phyloP scores from a whole-genome alignment of 352 stramenopile genomes.

The Blastocystis sp. region DNA sequence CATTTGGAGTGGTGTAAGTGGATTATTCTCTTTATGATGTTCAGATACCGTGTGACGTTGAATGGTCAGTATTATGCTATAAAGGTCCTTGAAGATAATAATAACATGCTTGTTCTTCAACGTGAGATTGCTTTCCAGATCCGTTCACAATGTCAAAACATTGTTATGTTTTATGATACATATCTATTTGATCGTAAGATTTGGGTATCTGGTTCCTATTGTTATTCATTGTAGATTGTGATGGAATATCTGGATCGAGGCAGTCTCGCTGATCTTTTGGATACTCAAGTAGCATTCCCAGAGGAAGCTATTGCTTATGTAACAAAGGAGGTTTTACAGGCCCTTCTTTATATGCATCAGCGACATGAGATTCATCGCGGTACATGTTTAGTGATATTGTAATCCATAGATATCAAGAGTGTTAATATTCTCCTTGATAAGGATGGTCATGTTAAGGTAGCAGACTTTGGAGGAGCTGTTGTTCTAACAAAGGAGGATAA shows the following conservation, averaged over 20 bases:
- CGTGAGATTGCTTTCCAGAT: slow-evolving; percentile 39
- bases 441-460: slow-evolving; percentile 40
- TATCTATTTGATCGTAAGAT: slow-evolving; percentile 39
- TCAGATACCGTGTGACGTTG: slow-evolving; percentile 3
- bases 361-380: slow-evolving; percentile 27
- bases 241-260: slow-evolving; percentile 47
- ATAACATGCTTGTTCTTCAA: background rate
- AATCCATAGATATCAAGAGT: slow-evolving; percentile 53
- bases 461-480: slow-evolving; percentile 28
- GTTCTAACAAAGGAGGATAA: slow-evolving; percentile 39
- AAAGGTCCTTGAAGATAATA: slow-evolving; percentile 34
- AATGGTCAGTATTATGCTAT: background rate
- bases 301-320: slow-evolving; percentile 56
- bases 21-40: background rate
- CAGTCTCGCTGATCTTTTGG: slow-evolving; percentile 28
- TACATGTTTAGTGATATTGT: background rate
- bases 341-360: slow-evolving; percentile 36
- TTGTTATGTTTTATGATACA: slow-evolving; percentile 8
- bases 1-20: slow-evolving; percentile 34
- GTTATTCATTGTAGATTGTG: slow-evolving; percentile 16
- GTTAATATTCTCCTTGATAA: slow-evolving; percentile 51
- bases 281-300: slow-evolving; percentile 56
- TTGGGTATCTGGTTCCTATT: background rate
- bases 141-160: background rate
- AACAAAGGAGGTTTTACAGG: slow-evolving; percentile 4